A percentile compares a stretch with the other conserved stretches of the same genome.
Conservation (phyloP, 208 protist genomes). For the Herpetomonas tarakana region DNA sequence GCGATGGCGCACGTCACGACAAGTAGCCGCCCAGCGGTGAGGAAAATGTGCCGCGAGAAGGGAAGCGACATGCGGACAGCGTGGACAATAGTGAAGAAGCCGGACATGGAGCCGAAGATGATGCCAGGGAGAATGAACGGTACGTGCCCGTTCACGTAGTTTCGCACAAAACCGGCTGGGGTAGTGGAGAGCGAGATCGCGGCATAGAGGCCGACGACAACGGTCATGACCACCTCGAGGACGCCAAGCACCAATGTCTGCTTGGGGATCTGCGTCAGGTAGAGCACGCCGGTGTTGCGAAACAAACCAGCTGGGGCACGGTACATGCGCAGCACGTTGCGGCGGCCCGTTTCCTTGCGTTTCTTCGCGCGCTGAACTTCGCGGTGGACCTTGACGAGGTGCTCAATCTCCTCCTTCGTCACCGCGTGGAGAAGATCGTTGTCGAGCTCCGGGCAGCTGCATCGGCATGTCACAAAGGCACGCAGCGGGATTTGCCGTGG, state of each 20-base stretch:
- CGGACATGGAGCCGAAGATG: slow-evolving; percentile 22
- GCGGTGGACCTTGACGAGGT: slow-evolving; percentile 64
- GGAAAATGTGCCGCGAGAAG: slow-evolving; percentile 9
- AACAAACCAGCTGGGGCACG: slow-evolving; percentile 42
- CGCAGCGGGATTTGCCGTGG: slow-evolving; percentile 51
- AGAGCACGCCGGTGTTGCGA: slow-evolving; percentile 51
- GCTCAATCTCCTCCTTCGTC: slow-evolving; percentile 59
- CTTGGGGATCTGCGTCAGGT: slow-evolving; percentile 53
- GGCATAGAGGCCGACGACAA: slow-evolving; percentile 27
- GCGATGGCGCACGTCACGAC: slow-evolving; percentile 24
- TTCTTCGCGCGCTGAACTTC: slow-evolving; percentile 42
- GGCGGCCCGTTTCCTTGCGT: slow-evolving; percentile 18
- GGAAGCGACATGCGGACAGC: slow-evolving; percentile 52
- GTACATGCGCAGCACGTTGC: slow-evolving; percentile 32
- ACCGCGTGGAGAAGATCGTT: slow-evolving; percentile 43
- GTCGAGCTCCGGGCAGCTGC: slow-evolving; percentile 53
- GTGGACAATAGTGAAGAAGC: slow-evolving; percentile 38
- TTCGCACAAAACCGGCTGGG: slow-evolving; percentile 11
- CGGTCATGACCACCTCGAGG: slow-evolving; percentile 37
- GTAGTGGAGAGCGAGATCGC: slow-evolving; percentile 22
- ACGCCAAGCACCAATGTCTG: slow-evolving; percentile 64
- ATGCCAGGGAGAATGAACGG: slow-evolving; percentile 26
- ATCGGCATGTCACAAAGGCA: slow-evolving; percentile 57
- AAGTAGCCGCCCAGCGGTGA: slow-evolving; percentile 15
- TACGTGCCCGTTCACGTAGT: slow-evolving; percentile 32